Evolutionary conservation across 768 basidiomycete species (phyloP).

Genomic region (Boletus tylopilopsis): DNA sequence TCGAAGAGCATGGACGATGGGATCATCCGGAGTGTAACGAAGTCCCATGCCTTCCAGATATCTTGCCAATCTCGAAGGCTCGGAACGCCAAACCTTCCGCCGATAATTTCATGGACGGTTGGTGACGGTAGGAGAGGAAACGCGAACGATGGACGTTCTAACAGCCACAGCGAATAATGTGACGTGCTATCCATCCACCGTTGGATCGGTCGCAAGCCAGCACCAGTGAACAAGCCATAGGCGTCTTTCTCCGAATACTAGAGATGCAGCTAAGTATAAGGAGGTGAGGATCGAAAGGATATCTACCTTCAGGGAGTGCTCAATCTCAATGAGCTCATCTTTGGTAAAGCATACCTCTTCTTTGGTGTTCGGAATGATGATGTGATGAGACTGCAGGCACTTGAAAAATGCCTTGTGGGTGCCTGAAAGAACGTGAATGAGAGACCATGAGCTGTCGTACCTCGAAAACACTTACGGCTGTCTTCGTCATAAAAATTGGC

Average conservation of each 20-base stretch:
- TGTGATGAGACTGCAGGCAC: slow-evolving; percentile 55
- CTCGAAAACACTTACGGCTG: slow-evolving; percentile 34
- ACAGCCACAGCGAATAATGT: slow-evolving; percentile 83
- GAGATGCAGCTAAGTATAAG: background rate
- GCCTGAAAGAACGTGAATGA: slow-evolving; percentile 40
- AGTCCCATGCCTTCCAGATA: slow-evolving; percentile 90
- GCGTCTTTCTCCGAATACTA: slow-evolving; percentile 81
- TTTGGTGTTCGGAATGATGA: slow-evolving; percentile 47
- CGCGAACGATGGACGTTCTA: slow-evolving; percentile 79
- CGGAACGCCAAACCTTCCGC: slow-evolving; percentile 59
- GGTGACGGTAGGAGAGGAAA: slow-evolving; percentile 62
- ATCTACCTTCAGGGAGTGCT: slow-evolving; percentile 81
- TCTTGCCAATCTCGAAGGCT: slow-evolving; percentile 73
- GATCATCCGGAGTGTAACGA: slow-evolving; percentile 80
- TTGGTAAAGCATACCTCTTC: slow-evolving; percentile 52
- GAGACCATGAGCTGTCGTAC: background rate
- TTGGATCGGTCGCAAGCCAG: slow-evolving; percentile 79
- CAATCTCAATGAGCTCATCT: slow-evolving; percentile 80
- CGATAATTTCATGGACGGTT: slow-evolving; percentile 15
- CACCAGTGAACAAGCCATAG: slow-evolving; percentile 61
- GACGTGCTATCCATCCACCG: slow-evolving; percentile 75
- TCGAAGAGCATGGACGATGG: slow-evolving; percentile 78
- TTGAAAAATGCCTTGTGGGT: slow-evolving; percentile 83
- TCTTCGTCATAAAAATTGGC: slow-evolving; percentile 54
- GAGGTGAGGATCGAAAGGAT: background rate